Conservation (phyloP, 2,329 filamentous ascomycete species). For the Epichloe coenophiala region DNA sequence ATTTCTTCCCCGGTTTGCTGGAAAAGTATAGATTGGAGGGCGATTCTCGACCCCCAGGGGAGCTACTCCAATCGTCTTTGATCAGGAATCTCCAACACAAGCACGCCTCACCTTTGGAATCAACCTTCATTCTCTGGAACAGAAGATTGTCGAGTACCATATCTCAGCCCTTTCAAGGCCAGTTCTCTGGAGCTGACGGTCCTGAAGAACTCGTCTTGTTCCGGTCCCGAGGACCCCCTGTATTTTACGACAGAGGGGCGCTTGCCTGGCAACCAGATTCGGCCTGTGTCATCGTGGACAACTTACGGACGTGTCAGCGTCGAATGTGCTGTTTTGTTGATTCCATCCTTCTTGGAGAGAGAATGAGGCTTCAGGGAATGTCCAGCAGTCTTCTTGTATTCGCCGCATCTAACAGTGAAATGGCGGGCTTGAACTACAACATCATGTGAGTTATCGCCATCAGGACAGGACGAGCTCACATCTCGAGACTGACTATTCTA, state of each 20-base stretch:
- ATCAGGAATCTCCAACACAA: slow-evolving; percentile 7
- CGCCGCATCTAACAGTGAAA: neutral
- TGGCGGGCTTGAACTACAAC: neutral
- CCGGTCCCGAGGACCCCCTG: slow-evolving; percentile 3
- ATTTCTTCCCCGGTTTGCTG: slow-evolving; percentile 16
- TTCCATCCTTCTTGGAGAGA: slow-evolving; percentile 7
- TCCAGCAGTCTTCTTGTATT: slow-evolving; percentile 5
- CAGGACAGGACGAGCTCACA: neutral
- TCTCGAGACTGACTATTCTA: neutral
- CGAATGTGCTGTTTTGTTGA: slow-evolving; percentile 8
- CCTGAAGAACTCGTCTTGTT: neutral
- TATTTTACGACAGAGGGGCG: slow-evolving; percentile 13
- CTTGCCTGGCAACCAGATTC: slow-evolving; percentile 15
- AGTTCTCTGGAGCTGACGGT: neutral
- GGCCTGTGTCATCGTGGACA: slow-evolving; percentile 12
- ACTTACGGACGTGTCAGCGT: slow-evolving; percentile 10
- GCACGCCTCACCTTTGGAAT: slow-evolving; percentile 5
- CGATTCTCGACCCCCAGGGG: neutral
- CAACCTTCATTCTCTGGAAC: slow-evolving; percentile 9
- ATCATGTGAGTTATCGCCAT: slow-evolving; percentile 3
- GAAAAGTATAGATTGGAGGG: slow-evolving; percentile 5
- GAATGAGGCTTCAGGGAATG: slow-evolving; percentile 9
- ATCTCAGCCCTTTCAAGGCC: neutral
- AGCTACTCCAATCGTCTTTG: neutral
- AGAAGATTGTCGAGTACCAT: neutral